A percentile compares a stretch with the other conserved stretches of the same genome.
Evolutionary conservation across 257 asterid genomes (phyloP).

Genomic region (Coffea canephora): DNA sequence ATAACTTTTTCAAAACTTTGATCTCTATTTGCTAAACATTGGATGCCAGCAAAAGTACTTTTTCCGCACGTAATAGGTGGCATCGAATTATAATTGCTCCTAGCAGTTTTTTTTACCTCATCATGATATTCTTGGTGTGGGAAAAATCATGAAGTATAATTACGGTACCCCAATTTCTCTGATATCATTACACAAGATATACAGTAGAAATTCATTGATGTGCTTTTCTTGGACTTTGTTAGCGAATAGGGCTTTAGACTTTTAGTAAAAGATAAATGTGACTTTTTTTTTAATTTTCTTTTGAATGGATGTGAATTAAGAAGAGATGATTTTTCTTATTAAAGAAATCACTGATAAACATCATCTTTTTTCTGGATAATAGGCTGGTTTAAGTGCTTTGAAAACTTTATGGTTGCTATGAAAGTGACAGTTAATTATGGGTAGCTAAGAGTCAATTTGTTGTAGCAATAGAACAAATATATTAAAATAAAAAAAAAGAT

Average conservation of each 20-base stretch:
- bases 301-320: not conserved
- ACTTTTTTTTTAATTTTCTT: not conserved
- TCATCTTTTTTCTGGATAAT: not conserved
- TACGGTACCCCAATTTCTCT: not conserved
- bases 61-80: not conserved
- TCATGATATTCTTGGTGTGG: not conserved
- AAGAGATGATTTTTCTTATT: not conserved
- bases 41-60: not conserved
- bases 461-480: not conserved
- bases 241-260: not conserved
- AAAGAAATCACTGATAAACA: not conserved
- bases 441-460: not conserved
- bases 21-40: not conserved
- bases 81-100: not conserved
- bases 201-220: not conserved
- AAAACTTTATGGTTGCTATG: not conserved
- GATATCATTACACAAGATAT: not conserved
- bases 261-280: not conserved
- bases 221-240: not conserved
- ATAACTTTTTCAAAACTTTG: not conserved
- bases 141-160: not conserved
- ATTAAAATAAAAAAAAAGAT: not conserved
- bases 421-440: not conserved
- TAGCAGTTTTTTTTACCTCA: not conserved
- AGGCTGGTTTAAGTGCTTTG: not conserved